Evolutionary conservation across 2,329 filamentous ascomycete species (phyloP).

Genomic region (Ambrosiella beaveri): DNA sequence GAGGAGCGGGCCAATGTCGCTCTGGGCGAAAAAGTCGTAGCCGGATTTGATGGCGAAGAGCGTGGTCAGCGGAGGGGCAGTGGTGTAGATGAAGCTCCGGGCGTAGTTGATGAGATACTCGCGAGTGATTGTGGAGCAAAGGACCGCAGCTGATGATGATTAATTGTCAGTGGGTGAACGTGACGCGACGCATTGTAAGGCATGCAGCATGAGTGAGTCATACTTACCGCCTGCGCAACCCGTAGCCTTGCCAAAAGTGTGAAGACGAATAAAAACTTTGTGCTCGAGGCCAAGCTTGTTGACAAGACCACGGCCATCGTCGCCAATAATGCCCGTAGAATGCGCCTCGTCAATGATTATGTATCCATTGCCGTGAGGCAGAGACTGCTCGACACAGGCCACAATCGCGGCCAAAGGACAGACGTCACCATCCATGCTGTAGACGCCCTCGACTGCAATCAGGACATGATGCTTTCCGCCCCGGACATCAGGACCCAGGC

Average conservation of each 20-base stretch:
- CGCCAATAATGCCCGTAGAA: conserved; percentile 42
- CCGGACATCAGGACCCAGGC: conserved; percentile 19
- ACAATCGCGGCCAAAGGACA: conserved; percentile 46
- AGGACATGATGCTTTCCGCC: conserved; percentile 38
- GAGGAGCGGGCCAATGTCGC: conserved; percentile 25
- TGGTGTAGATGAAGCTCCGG: conserved; percentile 59
- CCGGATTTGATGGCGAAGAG: conserved; percentile 40
- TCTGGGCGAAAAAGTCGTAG: conserved; percentile 37
- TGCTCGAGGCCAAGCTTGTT: conserved; percentile 37
- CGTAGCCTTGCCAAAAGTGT: conserved; percentile 53
- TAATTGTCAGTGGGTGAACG: conserved; percentile 13
- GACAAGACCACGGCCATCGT: conserved; percentile 39
- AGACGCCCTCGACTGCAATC: conserved; percentile 52
- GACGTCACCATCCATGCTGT: conserved; percentile 73
- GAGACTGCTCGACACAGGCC: conserved; percentile 32
- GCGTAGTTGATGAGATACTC: conserved; percentile 60
- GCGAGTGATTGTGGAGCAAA: conserved; percentile 42
- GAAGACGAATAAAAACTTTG: conserved; percentile 38
- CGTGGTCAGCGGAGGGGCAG: conserved; percentile 44
- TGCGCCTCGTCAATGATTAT: conserved; percentile 55
- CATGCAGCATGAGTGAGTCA: background rate
- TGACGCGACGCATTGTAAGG: background rate
- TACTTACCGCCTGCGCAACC: conserved; percentile 50
- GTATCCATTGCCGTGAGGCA: conserved; percentile 42
- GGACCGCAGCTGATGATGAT: conserved; percentile 28